Conservation (phyloP, 495 filamentous ascomycete species). For the Trichoderma asperelloides region DNA sequence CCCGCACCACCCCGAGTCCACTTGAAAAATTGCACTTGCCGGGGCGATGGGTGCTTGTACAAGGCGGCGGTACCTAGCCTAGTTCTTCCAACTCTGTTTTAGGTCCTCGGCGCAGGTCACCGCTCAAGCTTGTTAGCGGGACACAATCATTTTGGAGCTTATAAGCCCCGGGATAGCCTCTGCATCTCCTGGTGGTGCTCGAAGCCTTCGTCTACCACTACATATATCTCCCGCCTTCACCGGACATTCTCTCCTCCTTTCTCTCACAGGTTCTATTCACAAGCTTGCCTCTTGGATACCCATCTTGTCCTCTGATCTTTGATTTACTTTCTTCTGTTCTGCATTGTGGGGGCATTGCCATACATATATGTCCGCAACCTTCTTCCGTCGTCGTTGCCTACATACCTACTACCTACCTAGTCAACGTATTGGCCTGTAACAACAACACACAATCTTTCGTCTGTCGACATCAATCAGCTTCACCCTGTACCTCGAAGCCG, state of each 20-base stretch:
- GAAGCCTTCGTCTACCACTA: neutral
- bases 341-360: neutral
- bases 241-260: neutral
- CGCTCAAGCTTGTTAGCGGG: neutral
- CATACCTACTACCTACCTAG: neutral
- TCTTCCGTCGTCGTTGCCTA: neutral
- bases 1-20: no score
- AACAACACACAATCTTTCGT: neutral
- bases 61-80: no score
- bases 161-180: slow-evolving; percentile 1
- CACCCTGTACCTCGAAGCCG: neutral
- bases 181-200: neutral
- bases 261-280: neutral
- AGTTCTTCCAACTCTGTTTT: neutral
- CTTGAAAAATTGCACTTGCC: no score
- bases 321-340: neutral
- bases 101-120: neutral
- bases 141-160: neutral
- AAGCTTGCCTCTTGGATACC: neutral
- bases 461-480: neutral
- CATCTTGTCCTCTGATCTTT: neutral
- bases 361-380: neutral
- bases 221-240: slow-evolving; percentile 1
- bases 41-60: no score
- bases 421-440: neutral